Base-by-base conservation (phyloP, 2,329 filamentous ascomycete genomes). In the Tolypocladium tropicale region DNA sequence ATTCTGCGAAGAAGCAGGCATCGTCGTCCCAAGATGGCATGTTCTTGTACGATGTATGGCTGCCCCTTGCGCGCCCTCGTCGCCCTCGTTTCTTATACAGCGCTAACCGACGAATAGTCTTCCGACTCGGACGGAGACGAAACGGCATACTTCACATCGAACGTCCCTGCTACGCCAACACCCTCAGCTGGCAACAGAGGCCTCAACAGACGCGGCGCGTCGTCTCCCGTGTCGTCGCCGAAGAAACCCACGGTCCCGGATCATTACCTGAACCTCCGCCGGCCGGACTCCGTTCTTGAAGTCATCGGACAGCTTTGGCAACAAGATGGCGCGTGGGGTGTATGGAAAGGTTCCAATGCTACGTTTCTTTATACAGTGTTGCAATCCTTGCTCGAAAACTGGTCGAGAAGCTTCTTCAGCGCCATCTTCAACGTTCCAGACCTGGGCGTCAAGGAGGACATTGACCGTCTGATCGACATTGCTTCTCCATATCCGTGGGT, bases 311-410 rank as follows among this genome's bases (percentile, higher is more conserved):
- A 95, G 68, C 75, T 97, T 23, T 97, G 94, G 89, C 81, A 86
- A 52, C 93, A 88, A 63, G 93, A 95, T 68, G 90, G 91, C 37
- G 86, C 86, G 0, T 92, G 91, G 79, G 94, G 94, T 5, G 85
- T 96, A 6, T 99, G 93, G 92, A 96, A 96, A 70, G 85, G 87
- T 10, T 90, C 91, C 39, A 97, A 97, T 68, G 84, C 89, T 16
- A 95, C 91, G 1, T 99, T 97, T 66, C 78, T 97, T 53, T 96
- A 97, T 73, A 89, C 86, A 0, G 83, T 96, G 51, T 78, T 97
- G 21, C 83, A 92, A 59, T 90, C 90, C 12, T 86, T 95, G 9
- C 76, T 96, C 33, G 94, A 97, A 69, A 92, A 90, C 63, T 99
- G 95, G 85, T 89, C 92, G 11, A 83, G 91, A 64, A 94, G 90